Percentiles rank a stretch among this genome's conserved stretches.
phyloP scores from a whole-genome alignment of 2,329 filamentous ascomycete genomes.

The Sporothrix brasiliensis region DNA sequence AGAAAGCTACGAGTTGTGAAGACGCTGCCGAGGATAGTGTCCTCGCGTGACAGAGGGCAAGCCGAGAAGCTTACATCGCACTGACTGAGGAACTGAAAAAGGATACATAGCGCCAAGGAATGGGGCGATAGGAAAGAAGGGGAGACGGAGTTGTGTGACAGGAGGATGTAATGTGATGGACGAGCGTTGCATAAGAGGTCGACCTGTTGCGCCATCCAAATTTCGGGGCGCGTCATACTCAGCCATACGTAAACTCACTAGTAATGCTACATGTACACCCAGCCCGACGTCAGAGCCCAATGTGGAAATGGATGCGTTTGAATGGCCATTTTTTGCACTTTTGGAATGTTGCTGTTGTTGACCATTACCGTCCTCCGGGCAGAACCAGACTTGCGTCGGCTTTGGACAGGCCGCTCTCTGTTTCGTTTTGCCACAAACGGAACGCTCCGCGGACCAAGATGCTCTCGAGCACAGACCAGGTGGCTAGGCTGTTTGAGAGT shows the following conservation, averaged over 20 bases:
- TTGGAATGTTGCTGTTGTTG: not conserved
- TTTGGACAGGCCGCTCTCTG: not conserved
- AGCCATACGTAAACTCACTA: too few relatives aligned
- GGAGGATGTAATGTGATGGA: not conserved
- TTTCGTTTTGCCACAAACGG: too few relatives aligned
- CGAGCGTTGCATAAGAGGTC: not conserved
- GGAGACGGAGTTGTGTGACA: not conserved
- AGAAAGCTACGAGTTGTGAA: not conserved
- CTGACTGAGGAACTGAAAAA: not conserved
- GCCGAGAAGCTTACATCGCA: not conserved
- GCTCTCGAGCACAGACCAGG: conserved; percentile 8
- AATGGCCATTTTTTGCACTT: not conserved
- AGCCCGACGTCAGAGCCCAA: not conserved
- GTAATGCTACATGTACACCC: not conserved
- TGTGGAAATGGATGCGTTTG: not conserved
- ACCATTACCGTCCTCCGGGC: not conserved
- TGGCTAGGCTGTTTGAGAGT: not conserved
- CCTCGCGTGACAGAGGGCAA: not conserved
- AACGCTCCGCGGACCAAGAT: conserved; percentile 20
- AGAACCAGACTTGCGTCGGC: not conserved
- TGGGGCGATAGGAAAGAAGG: not conserved
- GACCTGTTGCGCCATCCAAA: not conserved
- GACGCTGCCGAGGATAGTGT: not conserved
- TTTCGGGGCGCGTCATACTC: not conserved
- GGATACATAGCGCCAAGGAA: not conserved